Conservation (phyloP, 352 stramenopile species). For the Phytopythium vexans region DNA sequence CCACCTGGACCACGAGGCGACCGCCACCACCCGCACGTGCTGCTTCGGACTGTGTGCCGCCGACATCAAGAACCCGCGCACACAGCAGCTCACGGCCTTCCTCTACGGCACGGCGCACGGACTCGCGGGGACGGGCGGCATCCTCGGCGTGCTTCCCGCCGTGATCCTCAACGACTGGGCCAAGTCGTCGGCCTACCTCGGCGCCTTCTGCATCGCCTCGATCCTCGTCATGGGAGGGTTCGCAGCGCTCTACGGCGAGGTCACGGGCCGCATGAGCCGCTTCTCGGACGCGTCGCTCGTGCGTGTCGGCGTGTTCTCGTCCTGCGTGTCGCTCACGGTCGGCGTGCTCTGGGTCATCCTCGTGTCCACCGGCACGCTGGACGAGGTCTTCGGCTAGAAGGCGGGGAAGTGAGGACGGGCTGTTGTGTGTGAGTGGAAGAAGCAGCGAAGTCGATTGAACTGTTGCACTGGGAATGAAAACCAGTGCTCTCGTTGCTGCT, state of each 20-base stretch:
- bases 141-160: conserved; percentile 83
- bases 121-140: conserved; percentile 61
- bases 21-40: conserved; percentile 14
- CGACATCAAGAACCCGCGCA: conserved; percentile 60
- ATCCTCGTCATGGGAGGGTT: conserved; percentile 89
- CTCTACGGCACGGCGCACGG: conserved; percentile 85
- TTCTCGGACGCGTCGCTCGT: conserved; percentile 57
- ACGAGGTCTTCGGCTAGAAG: conserved; percentile 58
- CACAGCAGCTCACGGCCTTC: conserved; percentile 70
- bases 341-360: conserved; percentile 73
- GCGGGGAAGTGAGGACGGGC: neutral
- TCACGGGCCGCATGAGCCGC: conserved; percentile 55
- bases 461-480: no score
- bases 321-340: conserved; percentile 58
- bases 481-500: no score
- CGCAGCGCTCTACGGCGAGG: conserved; percentile 72
- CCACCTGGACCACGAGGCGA: conserved; percentile 22
- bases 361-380: conserved; percentile 59
- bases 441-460: no score
- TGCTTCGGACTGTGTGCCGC: conserved; percentile 36
- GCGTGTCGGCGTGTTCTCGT: conserved; percentile 61
- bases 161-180: conserved; percentile 77
- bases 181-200: conserved; percentile 77
- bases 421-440: no score
- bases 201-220: conserved; percentile 79